A percentile compares a stretch with the other conserved stretches of the same genome.
These are phyloP conservation scores for Terfezia claveryi DNA, from an alignment of 495 filamentous ascomycete species.

Conservation along the genomic window DNA sequence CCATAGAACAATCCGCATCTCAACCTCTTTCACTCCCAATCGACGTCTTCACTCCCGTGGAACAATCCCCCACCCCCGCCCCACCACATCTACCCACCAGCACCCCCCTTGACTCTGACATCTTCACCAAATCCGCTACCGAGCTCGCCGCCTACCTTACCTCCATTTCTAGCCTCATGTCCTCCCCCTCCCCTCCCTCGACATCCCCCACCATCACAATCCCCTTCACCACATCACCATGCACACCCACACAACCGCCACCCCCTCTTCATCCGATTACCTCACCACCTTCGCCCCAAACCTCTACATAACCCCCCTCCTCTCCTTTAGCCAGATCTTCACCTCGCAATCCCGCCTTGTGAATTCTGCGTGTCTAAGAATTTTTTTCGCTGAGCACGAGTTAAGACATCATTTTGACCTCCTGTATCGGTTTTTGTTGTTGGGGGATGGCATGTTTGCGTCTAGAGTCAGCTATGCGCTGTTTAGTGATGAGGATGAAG, in stretches of 20 bases:
- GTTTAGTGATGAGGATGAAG: constrained; percentile 66
- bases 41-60: background rate
- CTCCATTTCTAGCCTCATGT: constrained; percentile 26
- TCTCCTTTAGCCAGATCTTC: constrained; percentile 58
- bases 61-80: background rate
- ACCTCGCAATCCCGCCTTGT: constrained; percentile 51
- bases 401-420: constrained; percentile 55
- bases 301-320: constrained; percentile 41
- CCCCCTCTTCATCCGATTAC: constrained; percentile 9
- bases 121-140: constrained; percentile 29
- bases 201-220: constrained; percentile 4
- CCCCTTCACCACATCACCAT: constrained; percentile 9
- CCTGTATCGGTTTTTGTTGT: constrained; percentile 58
- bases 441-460: constrained; percentile 66
- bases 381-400: constrained; percentile 54
- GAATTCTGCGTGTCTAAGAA: constrained; percentile 51
- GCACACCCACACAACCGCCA: constrained; percentile 6
- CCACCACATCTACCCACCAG: no score
- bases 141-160: constrained; percentile 28
- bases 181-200: constrained; percentile 8
- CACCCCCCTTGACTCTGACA: constrained; percentile 14
- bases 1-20: background rate
- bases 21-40: background rate
- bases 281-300: constrained; percentile 39
- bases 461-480: constrained; percentile 59